These are phyloP conservation scores for Lachnellula suecica DNA, from an alignment of 2,329 filamentous ascomycete genomes.

Conservation along the genomic window DNA sequence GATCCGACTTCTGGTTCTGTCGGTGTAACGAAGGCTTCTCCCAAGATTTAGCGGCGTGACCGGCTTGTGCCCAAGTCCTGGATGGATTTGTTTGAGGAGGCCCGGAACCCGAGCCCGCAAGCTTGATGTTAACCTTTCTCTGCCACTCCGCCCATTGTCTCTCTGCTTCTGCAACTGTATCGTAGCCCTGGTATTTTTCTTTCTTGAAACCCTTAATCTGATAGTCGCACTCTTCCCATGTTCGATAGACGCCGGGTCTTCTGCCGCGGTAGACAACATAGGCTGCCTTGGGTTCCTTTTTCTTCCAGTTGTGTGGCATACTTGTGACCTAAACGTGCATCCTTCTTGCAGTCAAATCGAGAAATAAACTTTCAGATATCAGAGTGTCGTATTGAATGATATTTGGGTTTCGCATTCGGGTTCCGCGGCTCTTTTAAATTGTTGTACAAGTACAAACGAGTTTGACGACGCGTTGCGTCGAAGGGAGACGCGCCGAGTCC, in stretches of 20 bases:
- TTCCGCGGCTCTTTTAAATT: too few relatives aligned
- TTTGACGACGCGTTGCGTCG: too few relatives aligned
- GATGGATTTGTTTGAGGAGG: too few relatives aligned
- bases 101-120: not conserved
- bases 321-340: too few relatives aligned
- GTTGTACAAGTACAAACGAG: too few relatives aligned
- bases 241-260: constrained; percentile 10
- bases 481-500: too few relatives aligned
- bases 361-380: too few relatives aligned
- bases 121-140: not conserved
- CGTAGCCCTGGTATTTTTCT: constrained; percentile 5
- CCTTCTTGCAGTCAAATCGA: too few relatives aligned
- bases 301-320: not conserved
- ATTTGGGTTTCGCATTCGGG: too few relatives aligned
- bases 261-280: constrained; percentile 4
- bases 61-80: not conserved
- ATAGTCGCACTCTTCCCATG: constrained; percentile 9
- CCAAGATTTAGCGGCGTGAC: not conserved
- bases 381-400: too few relatives aligned
- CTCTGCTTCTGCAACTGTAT: constrained; percentile 2
- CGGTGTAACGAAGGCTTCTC: not conserved
- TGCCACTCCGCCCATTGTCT: constrained; percentile 12
- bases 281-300: not conserved
- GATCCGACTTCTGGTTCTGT: not conserved
- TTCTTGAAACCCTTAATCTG: constrained; percentile 13